phyloP scores from a whole-genome alignment of 2,329 filamentous ascomycete genomes.

The Aspergillus uvarum region DNA sequence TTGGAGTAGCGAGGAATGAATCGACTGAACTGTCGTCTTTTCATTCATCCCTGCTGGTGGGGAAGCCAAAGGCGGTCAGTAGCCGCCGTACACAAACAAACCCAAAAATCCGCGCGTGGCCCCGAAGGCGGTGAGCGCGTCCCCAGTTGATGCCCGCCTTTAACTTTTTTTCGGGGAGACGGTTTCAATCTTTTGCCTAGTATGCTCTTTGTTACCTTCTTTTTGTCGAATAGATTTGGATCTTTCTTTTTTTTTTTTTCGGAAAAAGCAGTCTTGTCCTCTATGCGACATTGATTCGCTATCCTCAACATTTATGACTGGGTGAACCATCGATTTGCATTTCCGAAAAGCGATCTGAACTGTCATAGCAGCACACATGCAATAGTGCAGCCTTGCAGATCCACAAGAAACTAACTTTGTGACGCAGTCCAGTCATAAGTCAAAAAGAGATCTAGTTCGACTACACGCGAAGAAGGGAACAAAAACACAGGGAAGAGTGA shows the following conservation, averaged over 20 bases:
- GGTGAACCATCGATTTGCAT: background rate
- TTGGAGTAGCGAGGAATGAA: conserved; percentile 37
- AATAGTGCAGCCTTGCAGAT: background rate
- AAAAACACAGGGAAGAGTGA: too few relatives aligned
- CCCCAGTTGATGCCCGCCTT: conserved; percentile 7
- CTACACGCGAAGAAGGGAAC: too few relatives aligned
- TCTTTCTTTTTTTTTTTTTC: too few relatives aligned
- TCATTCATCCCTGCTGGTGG: conserved; percentile 41
- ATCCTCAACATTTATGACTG: background rate
- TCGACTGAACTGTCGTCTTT: conserved; percentile 48
- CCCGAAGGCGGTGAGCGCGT: conserved; percentile 33
- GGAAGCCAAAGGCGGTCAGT: conserved; percentile 46
- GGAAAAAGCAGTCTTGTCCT: background rate
- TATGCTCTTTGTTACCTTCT: background rate
- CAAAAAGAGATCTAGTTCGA: too few relatives aligned
- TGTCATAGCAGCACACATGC: background rate
- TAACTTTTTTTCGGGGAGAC: too few relatives aligned
- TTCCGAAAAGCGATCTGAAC: background rate
- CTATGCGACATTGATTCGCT: background rate
- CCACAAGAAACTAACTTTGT: background rate
- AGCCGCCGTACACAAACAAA: conserved; percentile 37
- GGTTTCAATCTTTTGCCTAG: background rate
- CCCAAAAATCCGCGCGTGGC: conserved; percentile 24
- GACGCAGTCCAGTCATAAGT: background rate
- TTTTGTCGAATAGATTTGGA: background rate